Evolutionary conservation across 352 stramenopile genomes (phyloP), one percentile per base, ranked within the genome.

Genomic region (Plasmopara muralis): DNA sequence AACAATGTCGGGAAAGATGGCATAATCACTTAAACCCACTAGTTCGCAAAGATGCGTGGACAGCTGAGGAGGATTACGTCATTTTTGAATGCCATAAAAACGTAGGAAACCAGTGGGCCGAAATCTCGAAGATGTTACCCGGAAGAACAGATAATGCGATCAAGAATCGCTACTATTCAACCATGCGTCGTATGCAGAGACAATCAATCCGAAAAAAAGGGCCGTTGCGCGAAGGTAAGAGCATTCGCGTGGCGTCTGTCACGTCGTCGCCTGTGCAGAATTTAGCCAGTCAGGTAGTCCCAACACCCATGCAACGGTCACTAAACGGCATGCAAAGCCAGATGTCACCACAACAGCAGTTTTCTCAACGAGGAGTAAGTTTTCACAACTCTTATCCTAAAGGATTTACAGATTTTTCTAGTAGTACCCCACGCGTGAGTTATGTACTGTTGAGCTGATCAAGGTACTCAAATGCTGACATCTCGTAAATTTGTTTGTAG

Each of bases 111-210:
- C 84, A 95, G 47, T 96, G 88, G 88, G 85, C 86, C 1, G 83
- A 95, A 64, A 96, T 96, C 52, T 88, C 85, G 41, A 92, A 93
- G 57, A 93, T 93, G 76, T 72, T 96, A 1, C 86, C 86, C 3
- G 86, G 86, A 16, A 82, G 81, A 40, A 95, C 87, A 25, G 86
- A 96, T 60, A 96, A 96, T 60, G 83, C 83, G 28, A 95, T 96
- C 60, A 96, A 96, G 66, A 95, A 95, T 53, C 74, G 85, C 34
- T 96, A 92, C 61, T 95, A 97, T 63, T 95, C 85, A 53, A 95
- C 81, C n/a, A 93, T 93, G 81, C 67, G 85, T 4, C 77, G 85
- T 52, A 90, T 95, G 77, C 78, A 93, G 62, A 68, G 84, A 0
- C 84, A 95, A 56, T 93, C 83, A 15, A 75, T 93, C 39, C 83